These are phyloP conservation scores for Eragrostis curvula DNA, from an alignment of 176 grass and related monocot genomes.

Conservation along the genomic window DNA sequence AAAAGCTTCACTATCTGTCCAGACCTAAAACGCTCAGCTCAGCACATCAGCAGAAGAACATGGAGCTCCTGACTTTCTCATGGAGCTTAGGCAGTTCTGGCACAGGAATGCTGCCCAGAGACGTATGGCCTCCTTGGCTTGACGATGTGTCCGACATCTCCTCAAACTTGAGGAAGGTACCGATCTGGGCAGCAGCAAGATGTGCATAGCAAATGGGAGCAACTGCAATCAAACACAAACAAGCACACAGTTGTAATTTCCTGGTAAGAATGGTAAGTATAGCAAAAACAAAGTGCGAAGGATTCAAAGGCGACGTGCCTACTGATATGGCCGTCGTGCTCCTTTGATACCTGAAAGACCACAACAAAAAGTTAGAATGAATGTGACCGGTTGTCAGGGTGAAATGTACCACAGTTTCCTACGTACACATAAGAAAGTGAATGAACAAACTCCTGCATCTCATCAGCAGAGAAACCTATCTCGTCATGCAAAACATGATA, in stretches of 20 bases:
- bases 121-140: constrained; percentile 69
- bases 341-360: constrained; percentile 80
- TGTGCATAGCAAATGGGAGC: constrained; percentile 84
- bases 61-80: constrained; percentile 80
- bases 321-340: constrained; percentile 89
- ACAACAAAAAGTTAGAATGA: constrained; percentile 6
- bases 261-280: background rate
- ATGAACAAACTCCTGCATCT: constrained; percentile 89
- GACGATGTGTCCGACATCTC: constrained; percentile 74
- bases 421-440: constrained; percentile 93
- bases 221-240: constrained; percentile 51
- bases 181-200: constrained; percentile 73
- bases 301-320: constrained; percentile 38
- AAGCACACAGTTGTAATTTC: background rate
- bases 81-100: constrained; percentile 75
- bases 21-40: background rate
- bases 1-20: background rate
- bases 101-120: constrained; percentile 43
- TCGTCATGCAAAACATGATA: constrained; percentile 93
- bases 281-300: background rate
- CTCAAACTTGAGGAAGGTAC: constrained; percentile 84
- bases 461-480: constrained; percentile 74
- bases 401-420: background rate
- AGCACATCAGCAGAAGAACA: constrained; percentile 84
- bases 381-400: background rate